These are phyloP conservation scores for Teunomyces lycoperdinae DNA, from an alignment of 805 yeast genomes.

Conservation along the genomic window DNA sequence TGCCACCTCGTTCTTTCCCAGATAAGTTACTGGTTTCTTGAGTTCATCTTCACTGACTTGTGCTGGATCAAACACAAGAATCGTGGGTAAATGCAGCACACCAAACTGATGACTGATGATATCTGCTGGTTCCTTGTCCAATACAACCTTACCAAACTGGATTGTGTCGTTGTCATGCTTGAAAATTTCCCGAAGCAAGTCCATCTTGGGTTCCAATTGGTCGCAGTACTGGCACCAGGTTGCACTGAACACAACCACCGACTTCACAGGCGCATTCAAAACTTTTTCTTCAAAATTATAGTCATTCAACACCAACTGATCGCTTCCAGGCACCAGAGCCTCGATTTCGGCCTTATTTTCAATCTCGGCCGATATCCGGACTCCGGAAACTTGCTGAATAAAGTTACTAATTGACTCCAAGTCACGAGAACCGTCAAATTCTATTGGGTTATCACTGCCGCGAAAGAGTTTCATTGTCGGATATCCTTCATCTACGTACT, in stretches of 20 bases:
- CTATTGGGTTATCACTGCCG: constrained; percentile 48
- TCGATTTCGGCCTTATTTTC: constrained; percentile 9
- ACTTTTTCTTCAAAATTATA: constrained; percentile 43
- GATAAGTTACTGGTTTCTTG: constrained; percentile 24
- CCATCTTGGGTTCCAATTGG: constrained; percentile 50
- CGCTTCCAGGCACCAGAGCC: constrained; percentile 13
- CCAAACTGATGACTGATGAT: constrained; percentile 40
- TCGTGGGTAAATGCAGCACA: constrained; percentile 50
- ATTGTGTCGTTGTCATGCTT: constrained; percentile 37
- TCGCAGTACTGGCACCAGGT: constrained; percentile 62
- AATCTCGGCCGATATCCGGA: constrained; percentile 12
- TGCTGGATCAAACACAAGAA: constrained; percentile 44
- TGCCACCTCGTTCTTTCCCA: constrained; percentile 21
- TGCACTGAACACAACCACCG: constrained; percentile 56
- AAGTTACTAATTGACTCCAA: constrained; percentile 51
- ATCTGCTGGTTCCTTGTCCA: constrained; percentile 46
- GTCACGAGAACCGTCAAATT: constrained; percentile 55
- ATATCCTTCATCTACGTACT: constrained; percentile 56
- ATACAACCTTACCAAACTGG: constrained; percentile 28
- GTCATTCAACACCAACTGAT: constrained; percentile 33
- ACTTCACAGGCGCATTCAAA: constrained; percentile 25
- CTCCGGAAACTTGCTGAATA: constrained; percentile 37
- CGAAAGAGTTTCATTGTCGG: constrained; percentile 66
- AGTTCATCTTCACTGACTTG: constrained; percentile 19
- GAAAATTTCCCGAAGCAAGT: constrained; percentile 47